Evolutionary conservation across 352 stramenopile species (phyloP).

Genomic region (Phytophthora sp.): DNA sequence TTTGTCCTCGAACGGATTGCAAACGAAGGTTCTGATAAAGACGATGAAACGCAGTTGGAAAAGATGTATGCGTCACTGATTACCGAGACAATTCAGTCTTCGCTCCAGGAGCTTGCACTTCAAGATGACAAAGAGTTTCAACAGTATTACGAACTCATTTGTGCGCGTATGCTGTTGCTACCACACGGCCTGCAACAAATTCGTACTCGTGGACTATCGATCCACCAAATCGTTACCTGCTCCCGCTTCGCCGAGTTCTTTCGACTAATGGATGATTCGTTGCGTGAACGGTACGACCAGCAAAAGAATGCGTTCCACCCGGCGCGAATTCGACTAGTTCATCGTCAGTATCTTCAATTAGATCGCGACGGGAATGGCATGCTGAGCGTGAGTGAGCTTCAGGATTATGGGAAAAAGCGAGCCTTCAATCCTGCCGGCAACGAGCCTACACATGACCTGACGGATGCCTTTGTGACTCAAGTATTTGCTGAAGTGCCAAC

Average conservation of each 20-base stretch:
- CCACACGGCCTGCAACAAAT: slow-evolving; percentile 44
- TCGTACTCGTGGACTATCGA: slow-evolving; percentile 22
- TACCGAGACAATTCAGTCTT: slow-evolving; percentile 23
- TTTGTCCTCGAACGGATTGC: slow-evolving; percentile 18
- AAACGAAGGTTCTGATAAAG: slow-evolving; percentile 2
- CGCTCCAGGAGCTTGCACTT: slow-evolving; percentile 22
- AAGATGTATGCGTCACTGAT: slow-evolving; percentile 37
- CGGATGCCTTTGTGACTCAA: slow-evolving; percentile 53
- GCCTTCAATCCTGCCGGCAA: slow-evolving; percentile 56
- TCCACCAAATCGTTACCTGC: slow-evolving; percentile 37
- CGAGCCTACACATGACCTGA: slow-evolving; percentile 65
- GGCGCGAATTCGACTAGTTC: slow-evolving; percentile 42
- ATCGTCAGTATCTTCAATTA: slow-evolving; percentile 70
- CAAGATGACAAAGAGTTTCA: slow-evolving; percentile 49
- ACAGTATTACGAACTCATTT: slow-evolving; percentile 72
- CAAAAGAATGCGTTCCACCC: slow-evolving; percentile 43
- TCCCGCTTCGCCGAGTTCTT: slow-evolving; percentile 52
- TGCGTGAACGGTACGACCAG: slow-evolving; percentile 43
- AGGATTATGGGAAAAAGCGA: slow-evolving; percentile 69
- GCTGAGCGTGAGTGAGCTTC: slow-evolving; percentile 51
- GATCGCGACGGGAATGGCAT: slow-evolving; percentile 67
- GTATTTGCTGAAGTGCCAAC: slow-evolving; percentile 59
- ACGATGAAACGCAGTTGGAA: slow-evolving; percentile 36
- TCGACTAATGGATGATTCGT: slow-evolving; percentile 35
- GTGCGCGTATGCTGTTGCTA: slow-evolving; percentile 55